These are phyloP conservation scores for Pinus taeda DNA, from an alignment of 75 land plant species.

Conservation along the genomic window DNA sequence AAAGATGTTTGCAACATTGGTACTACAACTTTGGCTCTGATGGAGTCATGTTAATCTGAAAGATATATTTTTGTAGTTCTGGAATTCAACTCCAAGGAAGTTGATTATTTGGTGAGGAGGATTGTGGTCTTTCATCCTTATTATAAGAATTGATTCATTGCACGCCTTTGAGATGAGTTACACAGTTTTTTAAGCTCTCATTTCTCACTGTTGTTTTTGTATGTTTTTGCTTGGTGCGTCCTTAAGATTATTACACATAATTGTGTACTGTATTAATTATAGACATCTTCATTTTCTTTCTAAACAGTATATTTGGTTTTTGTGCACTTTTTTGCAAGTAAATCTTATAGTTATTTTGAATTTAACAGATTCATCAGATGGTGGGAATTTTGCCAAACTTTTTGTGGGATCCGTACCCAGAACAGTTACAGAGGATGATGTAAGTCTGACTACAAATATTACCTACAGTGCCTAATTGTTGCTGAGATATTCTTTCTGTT, in stretches of 20 bases:
- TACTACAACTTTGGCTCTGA: too few species aligned
- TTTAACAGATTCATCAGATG: conserved; percentile 48
- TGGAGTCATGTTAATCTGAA: too few species aligned
- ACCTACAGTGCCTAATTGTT: background rate
- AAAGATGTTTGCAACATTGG: too few species aligned
- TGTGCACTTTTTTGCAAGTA: background rate
- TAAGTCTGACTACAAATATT: conserved; percentile 25
- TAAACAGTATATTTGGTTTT: background rate
- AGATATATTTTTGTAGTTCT: too few species aligned
- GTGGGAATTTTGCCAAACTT: conserved; percentile 68
- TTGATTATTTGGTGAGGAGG: too few species aligned
- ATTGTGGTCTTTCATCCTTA: background rate
- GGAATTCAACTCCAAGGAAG: too few species aligned
- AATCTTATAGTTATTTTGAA: background rate
- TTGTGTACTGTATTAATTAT: background rate
- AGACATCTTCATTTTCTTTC: background rate
- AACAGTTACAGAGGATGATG: conserved; percentile 88
- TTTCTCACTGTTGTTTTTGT: background rate
- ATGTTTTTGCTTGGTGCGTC: background rate
- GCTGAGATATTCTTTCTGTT: too few species aligned
- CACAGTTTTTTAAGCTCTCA: background rate
- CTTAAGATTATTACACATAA: background rate
- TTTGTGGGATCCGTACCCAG: conserved; percentile 96
- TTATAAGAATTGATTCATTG: background rate
- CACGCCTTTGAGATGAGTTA: background rate